Conservation (phyloP, 306 rosid species). For the Ceratonia siliqua region DNA sequence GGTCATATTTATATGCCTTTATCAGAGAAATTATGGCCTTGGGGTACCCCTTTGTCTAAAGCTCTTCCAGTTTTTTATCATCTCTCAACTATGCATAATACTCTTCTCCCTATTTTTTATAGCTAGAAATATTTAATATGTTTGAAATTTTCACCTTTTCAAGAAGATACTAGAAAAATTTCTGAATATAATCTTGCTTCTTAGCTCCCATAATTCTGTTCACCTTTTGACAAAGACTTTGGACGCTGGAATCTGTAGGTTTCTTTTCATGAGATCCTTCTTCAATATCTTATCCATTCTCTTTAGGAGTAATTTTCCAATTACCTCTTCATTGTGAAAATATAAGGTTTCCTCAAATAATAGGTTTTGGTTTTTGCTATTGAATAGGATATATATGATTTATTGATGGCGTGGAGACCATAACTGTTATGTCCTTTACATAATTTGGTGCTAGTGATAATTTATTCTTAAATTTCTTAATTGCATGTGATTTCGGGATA, state of each 20-base stretch:
- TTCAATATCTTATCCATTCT: neutral
- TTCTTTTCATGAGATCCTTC: neutral
- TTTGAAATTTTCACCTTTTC: neutral
- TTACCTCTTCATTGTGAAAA: neutral
- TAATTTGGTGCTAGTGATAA: neutral
- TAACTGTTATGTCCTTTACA: neutral
- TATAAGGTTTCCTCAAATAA: neutral
- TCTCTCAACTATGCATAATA: neutral
- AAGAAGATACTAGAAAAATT: neutral
- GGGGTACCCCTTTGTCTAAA: neutral
- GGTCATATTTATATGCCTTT: neutral
- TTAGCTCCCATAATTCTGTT: neutral
- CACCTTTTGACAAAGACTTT: neutral
- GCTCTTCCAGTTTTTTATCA: neutral
- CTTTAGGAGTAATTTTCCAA: neutral
- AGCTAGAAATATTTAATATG: neutral
- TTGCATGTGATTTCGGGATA: neutral
- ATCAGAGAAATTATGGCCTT: neutral
- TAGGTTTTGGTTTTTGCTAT: neutral
- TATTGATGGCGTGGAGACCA: conserved; percentile 10
- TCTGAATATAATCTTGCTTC: conserved; percentile 2
- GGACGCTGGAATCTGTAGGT: neutral
- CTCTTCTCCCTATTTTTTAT: neutral
- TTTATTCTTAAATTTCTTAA: neutral
- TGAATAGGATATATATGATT: neutral